Conservation (phyloP, 73 alveolate species). For the Tetrahymena malaccensis region DNA sequence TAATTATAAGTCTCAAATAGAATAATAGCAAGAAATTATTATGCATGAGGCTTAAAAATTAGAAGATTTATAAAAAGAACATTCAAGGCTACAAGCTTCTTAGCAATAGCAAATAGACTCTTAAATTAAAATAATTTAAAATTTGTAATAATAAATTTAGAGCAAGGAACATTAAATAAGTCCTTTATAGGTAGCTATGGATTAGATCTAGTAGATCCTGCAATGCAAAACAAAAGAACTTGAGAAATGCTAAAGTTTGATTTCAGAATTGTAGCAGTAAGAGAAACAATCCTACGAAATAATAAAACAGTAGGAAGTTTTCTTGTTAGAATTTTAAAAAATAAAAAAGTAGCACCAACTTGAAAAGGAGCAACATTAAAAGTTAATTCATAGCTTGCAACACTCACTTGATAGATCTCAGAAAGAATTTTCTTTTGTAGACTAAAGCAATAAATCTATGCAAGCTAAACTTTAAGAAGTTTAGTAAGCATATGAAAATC, state of each 20-base stretch:
- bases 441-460: neutral
- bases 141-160: neutral
- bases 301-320: neutral
- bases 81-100: neutral
- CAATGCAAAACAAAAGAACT: neutral
- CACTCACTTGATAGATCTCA: neutral
- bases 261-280: neutral
- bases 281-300: neutral
- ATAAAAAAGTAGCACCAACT: neutral
- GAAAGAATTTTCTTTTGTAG: neutral
- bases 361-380: neutral
- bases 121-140: neutral
- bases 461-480: neutral
- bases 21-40: neutral
- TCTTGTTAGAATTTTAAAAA: neutral
- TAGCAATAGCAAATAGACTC: neutral
- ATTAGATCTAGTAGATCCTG: neutral
- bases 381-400: neutral
- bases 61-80: neutral
- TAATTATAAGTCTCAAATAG: neutral
- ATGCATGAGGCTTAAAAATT: neutral
- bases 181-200: neutral
- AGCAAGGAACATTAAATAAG: neutral
- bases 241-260: neutral
- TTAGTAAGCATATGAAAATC: neutral